Evolutionary conservation across 768 basidiomycete genomes (phyloP).

Genomic region (Fomitopsis serialis): DNA sequence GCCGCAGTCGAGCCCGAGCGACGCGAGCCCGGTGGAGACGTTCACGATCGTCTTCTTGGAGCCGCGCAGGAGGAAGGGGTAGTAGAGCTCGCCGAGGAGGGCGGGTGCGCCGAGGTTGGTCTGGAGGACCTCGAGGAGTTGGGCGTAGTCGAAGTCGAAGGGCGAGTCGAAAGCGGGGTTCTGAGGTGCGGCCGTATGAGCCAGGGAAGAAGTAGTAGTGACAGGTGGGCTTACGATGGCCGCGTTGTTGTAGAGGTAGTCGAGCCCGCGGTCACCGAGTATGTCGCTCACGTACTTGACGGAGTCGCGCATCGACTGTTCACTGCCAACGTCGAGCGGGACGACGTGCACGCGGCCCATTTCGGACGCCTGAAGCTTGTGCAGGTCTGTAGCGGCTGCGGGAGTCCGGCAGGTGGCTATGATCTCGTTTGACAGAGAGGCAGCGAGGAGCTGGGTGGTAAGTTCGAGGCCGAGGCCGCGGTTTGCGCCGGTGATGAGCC

Average conservation of each 20-base stretch:
- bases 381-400: constrained; percentile 13
- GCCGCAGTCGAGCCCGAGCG: constrained; percentile 24
- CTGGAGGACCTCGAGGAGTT: constrained; percentile 20
- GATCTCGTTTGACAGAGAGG: constrained; percentile 16
- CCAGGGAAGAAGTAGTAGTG: constrained; percentile 6
- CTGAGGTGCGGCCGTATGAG: neutral
- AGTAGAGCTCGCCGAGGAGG: constrained; percentile 26
- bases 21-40: constrained; percentile 26
- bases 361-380: constrained; percentile 15
- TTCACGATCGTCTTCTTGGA: constrained; percentile 27
- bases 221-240: constrained; percentile 24
- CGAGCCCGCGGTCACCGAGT: constrained; percentile 25
- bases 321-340: constrained; percentile 24
- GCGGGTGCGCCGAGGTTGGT: constrained; percentile 31
- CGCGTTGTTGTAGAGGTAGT: constrained; percentile 36
- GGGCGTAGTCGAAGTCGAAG: constrained; percentile 20
- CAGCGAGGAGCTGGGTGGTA: constrained; percentile 18
- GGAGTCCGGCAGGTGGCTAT: constrained; percentile 27
- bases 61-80: constrained; percentile 28
- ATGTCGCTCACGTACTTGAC: constrained; percentile 16
- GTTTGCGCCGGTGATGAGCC: constrained; percentile 22
- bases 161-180: constrained; percentile 19
- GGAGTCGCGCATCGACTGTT: constrained; percentile 21
- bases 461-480: constrained; percentile 28
- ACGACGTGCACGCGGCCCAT: constrained; percentile 29